Percentiles rank a stretch among this genome's conserved stretches.
Conservation (phyloP, 2,329 filamentous ascomycete genomes). For the Neoscytalidium dimidiatum region DNA sequence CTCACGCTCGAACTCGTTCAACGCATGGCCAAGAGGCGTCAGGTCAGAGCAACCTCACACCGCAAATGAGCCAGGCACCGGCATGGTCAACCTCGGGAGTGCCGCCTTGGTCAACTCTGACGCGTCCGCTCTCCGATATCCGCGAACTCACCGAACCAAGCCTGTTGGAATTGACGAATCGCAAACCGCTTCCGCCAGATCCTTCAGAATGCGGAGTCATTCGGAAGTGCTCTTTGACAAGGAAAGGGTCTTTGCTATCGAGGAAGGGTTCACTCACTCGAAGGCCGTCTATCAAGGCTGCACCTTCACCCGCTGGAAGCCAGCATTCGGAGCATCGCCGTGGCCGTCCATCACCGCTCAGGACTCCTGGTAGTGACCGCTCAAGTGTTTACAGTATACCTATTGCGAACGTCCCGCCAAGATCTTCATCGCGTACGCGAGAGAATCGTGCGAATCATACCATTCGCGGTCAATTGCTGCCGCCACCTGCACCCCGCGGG, state of each 20-base stretch:
- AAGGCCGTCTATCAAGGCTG: constrained; percentile 33
- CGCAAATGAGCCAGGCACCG: constrained; percentile 22
- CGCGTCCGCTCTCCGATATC: constrained; percentile 52
- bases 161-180: constrained; percentile 40
- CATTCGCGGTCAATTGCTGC: constrained; percentile 24
- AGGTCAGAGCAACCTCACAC: background rate
- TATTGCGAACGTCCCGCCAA: constrained; percentile 45
- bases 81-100: constrained; percentile 28
- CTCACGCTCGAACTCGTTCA: background rate
- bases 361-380: constrained; percentile 37
- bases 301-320: constrained; percentile 33
- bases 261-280: constrained; percentile 18
- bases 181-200: constrained; percentile 25
- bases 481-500: constrained; percentile 30
- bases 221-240: constrained; percentile 33
- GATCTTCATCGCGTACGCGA: constrained; percentile 46
- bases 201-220: constrained; percentile 24
- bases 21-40: background rate
- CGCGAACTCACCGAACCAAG: constrained; percentile 53
- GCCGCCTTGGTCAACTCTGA: constrained; percentile 32
- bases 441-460: constrained; percentile 26
- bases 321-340: constrained; percentile 23
- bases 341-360: constrained; percentile 20
- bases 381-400: constrained; percentile 50
- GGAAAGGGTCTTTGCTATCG: constrained; percentile 32